Percentiles rank a stretch among this genome's conserved stretches.
Evolutionary conservation across 225 moss, liverwort and hornwort genomes (phyloP).

Genomic region (Climacium dendroides): DNA sequence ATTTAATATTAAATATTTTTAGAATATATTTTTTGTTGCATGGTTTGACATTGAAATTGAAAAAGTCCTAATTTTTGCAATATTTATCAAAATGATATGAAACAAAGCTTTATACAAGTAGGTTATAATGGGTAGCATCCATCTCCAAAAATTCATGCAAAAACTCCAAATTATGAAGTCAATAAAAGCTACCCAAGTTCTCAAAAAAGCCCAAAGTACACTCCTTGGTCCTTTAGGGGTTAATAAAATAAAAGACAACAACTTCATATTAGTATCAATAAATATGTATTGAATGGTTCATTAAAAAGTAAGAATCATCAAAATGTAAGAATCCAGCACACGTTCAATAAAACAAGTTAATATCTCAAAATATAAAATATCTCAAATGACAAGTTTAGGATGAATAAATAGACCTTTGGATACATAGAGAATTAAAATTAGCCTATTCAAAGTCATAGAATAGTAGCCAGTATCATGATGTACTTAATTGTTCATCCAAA

Average conservation of each 20-base stretch:
- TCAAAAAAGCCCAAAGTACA: too few relatives aligned
- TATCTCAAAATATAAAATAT: background rate
- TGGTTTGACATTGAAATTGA: too few relatives aligned
- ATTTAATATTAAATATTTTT: too few relatives aligned
- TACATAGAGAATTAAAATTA: rapidly evolving
- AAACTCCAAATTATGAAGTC: too few relatives aligned
- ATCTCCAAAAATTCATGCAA: too few relatives aligned
- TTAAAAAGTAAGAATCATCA: background rate
- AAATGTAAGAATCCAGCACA: background rate
- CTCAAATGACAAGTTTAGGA: background rate
- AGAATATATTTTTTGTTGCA: too few relatives aligned
- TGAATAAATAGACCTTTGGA: background rate
- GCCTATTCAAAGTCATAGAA: background rate
- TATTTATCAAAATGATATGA: too few relatives aligned
- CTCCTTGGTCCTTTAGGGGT: too few relatives aligned
- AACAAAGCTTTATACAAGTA: too few relatives aligned
- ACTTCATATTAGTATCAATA: background rate
- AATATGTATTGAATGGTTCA: background rate
- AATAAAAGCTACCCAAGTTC: too few relatives aligned
- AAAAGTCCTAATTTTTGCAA: too few relatives aligned
- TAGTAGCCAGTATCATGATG: background rate
- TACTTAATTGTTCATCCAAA: background rate
- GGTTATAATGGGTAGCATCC: too few relatives aligned
- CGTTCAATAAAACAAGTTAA: background rate
- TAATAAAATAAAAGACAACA: background rate